A percentile compares a stretch with the other conserved stretches of the same genome.
Evolutionary conservation across 768 basidiomycete genomes (phyloP).

Genomic region (Cubamyces sp.): DNA sequence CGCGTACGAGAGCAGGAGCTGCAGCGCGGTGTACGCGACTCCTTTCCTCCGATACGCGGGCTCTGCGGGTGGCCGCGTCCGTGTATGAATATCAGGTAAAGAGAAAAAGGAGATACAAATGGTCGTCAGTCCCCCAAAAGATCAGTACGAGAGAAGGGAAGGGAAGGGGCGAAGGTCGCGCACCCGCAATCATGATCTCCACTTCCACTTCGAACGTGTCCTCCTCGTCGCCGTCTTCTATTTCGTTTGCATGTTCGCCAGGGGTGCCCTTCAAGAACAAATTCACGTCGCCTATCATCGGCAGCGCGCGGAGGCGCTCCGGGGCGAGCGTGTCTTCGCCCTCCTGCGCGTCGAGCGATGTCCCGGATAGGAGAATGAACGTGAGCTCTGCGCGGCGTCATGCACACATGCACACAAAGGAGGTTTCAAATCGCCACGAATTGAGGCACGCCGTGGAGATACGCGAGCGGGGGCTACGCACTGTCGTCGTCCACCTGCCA

Average conservation of each 20-base stretch:
- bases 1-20: slow-evolving; percentile 70
- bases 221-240: too few species aligned
- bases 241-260: slow-evolving; percentile 9
- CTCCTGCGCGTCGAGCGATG: slow-evolving; percentile 4
- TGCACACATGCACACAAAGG: too few species aligned
- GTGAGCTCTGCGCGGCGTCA: slow-evolving; percentile 64
- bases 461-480: slow-evolving; percentile 35
- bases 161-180: slow-evolving; percentile 3
- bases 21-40: slow-evolving; percentile 62
- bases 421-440: neutral
- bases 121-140: neutral
- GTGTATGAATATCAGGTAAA: neutral
- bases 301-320: slow-evolving; percentile 42
- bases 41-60: slow-evolving; percentile 70
- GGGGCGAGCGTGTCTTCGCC: slow-evolving; percentile 13
- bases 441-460: slow-evolving; percentile 9
- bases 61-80: slow-evolving; percentile 45
- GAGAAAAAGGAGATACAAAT: slow-evolving; percentile 5
- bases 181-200: slow-evolving; percentile 93
- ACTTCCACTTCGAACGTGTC: slow-evolving; percentile 71
- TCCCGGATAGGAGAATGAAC: slow-evolving; percentile 79
- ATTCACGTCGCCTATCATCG: slow-evolving; percentile 94
- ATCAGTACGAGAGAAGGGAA: neutral
- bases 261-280: slow-evolving; percentile 72
- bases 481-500: slow-evolving; percentile 90